These are phyloP conservation scores for Pythium rhizo-oryzae DNA, from an alignment of 352 stramenopile species.

Conservation along the genomic window DNA sequence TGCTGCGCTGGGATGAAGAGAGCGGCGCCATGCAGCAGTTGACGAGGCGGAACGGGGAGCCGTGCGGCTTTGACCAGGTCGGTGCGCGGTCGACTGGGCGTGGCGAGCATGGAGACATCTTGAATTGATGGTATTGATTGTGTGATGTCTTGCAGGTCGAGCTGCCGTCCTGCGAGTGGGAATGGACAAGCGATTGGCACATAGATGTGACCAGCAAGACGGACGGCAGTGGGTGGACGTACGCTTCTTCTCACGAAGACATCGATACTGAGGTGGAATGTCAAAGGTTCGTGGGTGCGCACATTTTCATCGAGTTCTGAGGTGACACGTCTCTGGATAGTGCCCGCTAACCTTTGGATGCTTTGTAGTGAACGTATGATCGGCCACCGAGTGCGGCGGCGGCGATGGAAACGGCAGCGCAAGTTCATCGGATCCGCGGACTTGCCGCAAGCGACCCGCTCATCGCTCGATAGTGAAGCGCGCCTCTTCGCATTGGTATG, in stretches of 20 bases:
- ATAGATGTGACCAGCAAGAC: slow-evolving; percentile 48
- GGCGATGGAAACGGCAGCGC: slow-evolving; percentile 61
- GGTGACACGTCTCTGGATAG: neutral
- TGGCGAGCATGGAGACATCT: no score
- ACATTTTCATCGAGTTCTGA: neutral
- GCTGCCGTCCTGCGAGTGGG: slow-evolving; percentile 57
- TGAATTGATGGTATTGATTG: no score
- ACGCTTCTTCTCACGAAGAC: slow-evolving; percentile 43
- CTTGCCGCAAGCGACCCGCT: slow-evolving; percentile 34
- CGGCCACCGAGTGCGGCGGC: slow-evolving; percentile 43
- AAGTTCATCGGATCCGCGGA: slow-evolving; percentile 46
- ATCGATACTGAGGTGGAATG: slow-evolving; percentile 11
- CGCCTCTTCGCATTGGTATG: slow-evolving; percentile 42
- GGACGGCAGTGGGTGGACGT: slow-evolving; percentile 60
- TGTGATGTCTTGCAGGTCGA: slow-evolving; percentile 33
- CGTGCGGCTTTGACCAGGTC: slow-evolving; percentile 48
- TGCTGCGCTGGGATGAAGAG: slow-evolving; percentile 25
- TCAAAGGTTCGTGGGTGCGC: slow-evolving; percentile 6
- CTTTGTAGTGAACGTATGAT: slow-evolving; percentile 38
- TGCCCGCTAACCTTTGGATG: neutral
- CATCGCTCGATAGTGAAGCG: slow-evolving; percentile 38
- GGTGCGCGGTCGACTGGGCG: neutral
- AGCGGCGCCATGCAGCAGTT: slow-evolving; percentile 31
- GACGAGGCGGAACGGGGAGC: slow-evolving; percentile 35
- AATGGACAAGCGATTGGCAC: slow-evolving; percentile 61